These are phyloP conservation scores for Pyropia yezoensis DNA, from an alignment of 23 red algal species.

Conservation along the genomic window DNA sequence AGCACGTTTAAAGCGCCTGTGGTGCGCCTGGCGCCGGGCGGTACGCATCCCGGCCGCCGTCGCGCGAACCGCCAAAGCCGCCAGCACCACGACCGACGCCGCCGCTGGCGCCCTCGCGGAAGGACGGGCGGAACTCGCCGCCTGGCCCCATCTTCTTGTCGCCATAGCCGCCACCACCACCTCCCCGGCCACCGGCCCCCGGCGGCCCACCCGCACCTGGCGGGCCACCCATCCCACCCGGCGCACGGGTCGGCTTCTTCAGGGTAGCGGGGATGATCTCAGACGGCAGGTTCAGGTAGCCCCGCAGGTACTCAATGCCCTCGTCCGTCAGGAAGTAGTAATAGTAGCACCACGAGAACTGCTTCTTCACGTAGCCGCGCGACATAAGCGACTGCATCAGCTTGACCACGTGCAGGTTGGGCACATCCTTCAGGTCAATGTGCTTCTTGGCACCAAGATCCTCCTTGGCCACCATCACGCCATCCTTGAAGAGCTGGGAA, in stretches of 20 bases:
- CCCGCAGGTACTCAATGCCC: conserved; percentile 93
- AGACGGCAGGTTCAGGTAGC: conserved; percentile 75
- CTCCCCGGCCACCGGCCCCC: conserved; percentile 40
- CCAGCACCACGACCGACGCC: conserved; percentile 44
- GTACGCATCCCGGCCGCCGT: too few relatives aligned
- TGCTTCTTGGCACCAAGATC: conserved; percentile 75
- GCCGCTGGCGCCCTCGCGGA: conserved; percentile 30
- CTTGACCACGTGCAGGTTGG: conserved; percentile 96
- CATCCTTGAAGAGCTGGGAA: conserved; percentile 88
- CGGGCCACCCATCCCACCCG: conserved; percentile 23
- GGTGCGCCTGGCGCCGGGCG: too few relatives aligned
- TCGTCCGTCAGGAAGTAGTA: conserved; percentile 98
- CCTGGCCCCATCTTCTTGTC: conserved; percentile 86
- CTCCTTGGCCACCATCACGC: conserved; percentile 90
- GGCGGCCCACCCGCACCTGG: not conserved
- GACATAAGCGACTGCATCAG: conserved; percentile 80
- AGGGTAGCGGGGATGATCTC: conserved; percentile 75
- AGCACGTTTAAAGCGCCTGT: too few relatives aligned
- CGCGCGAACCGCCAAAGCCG: too few relatives aligned
- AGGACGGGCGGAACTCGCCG: conserved; percentile 70
- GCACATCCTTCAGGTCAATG: conserved; percentile 58
- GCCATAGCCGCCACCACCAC: conserved; percentile 9
- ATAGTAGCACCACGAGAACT: conserved; percentile 93
- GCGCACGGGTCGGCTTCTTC: conserved; percentile 60
- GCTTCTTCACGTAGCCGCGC: conserved; percentile 80